Evolutionary conservation across 2,329 filamentous ascomycete species (phyloP).

Genomic region (Intubia oerlemansii): DNA sequence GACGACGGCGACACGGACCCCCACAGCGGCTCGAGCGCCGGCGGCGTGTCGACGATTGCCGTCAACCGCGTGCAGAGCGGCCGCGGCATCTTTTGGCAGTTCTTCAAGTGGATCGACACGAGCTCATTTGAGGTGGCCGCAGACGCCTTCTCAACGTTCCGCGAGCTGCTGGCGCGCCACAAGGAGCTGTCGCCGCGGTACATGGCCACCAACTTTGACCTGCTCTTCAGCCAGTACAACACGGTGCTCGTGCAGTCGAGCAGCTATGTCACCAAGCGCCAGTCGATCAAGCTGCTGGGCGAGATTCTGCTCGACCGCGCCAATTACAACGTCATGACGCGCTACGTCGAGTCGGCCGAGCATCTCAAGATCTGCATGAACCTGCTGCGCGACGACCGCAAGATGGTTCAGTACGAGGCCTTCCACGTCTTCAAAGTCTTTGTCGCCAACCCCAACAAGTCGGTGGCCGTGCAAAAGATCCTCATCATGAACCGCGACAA

Average conservation of each 20-base stretch:
- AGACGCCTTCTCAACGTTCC: constrained; percentile 93
- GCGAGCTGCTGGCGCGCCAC: constrained; percentile 84
- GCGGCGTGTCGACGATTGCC: constrained; percentile 59
- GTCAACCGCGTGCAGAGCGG: constrained; percentile 55
- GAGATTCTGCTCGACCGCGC: constrained; percentile 86
- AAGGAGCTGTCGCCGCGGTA: constrained; percentile 81
- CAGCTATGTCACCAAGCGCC: constrained; percentile 92
- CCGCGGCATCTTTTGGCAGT: constrained; percentile 81
- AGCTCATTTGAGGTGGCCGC: constrained; percentile 92
- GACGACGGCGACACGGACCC: constrained; percentile 52
- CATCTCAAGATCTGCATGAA: constrained; percentile 99
- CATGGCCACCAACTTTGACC: constrained; percentile 70
- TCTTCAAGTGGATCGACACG: constrained; percentile 94
- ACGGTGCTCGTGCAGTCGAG: constrained; percentile 70
- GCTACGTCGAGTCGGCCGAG: constrained; percentile 85
- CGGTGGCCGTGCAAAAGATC: constrained; percentile 85
- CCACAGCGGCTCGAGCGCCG: constrained; percentile 38
- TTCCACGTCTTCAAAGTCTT: constrained; percentile 99
- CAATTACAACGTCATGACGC: constrained; percentile 96
- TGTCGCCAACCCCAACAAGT: constrained; percentile 96
- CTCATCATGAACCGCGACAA: constrained; percentile 91
- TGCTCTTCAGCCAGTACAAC: constrained; percentile 89
- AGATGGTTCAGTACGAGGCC: constrained; percentile 98
- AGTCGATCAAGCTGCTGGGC: constrained; percentile 91
- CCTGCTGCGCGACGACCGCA: constrained; percentile 77